Evolutionary conservation across 805 yeast species (phyloP).

Genomic region (Myxozyma udenii): DNA sequence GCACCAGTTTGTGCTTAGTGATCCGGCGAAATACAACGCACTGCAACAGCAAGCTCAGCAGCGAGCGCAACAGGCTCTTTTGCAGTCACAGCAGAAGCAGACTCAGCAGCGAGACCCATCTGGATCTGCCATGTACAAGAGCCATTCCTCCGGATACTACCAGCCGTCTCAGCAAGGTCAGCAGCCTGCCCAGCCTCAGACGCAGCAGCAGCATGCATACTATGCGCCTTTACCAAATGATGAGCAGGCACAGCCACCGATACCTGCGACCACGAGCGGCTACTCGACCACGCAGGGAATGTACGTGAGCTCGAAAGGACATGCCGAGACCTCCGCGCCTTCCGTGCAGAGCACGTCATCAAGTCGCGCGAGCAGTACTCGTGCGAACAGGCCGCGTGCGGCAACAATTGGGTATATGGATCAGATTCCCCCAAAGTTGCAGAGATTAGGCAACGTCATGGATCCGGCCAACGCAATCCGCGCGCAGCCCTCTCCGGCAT

Average conservation of each 20-base stretch:
- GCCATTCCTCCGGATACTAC: no score
- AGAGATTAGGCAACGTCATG: conserved; percentile 43
- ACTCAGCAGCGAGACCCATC: conserved; percentile 3
- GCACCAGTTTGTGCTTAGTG: conserved; percentile 85
- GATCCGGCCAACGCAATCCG: conserved; percentile 41
- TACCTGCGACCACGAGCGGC: conserved; percentile 4
- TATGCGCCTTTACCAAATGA: not conserved
- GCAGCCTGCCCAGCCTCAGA: no score
- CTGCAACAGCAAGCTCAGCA: not conserved
- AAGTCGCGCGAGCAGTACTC: conserved; percentile 10
- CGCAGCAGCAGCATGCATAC: conserved; percentile 10
- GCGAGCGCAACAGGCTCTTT: not conserved
- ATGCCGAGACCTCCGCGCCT: no score
- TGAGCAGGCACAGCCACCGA: not conserved
- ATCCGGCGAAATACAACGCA: no score
- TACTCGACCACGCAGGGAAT: no score
- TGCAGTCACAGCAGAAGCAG: conserved; percentile 17
- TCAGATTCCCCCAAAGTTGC: conserved; percentile 42
- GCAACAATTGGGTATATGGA: conserved; percentile 42
- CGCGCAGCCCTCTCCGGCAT: conserved; percentile 43
- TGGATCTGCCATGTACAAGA: no score
- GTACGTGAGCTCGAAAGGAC: no score
- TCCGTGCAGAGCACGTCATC: no score
- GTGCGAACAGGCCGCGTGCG: conserved; percentile 38
- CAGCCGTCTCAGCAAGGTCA: no score